Evolutionary conservation across 169 alveolate species (phyloP), one percentile per base, ranked within the genome.

Genomic region (Plasmodium vivax): DNA sequence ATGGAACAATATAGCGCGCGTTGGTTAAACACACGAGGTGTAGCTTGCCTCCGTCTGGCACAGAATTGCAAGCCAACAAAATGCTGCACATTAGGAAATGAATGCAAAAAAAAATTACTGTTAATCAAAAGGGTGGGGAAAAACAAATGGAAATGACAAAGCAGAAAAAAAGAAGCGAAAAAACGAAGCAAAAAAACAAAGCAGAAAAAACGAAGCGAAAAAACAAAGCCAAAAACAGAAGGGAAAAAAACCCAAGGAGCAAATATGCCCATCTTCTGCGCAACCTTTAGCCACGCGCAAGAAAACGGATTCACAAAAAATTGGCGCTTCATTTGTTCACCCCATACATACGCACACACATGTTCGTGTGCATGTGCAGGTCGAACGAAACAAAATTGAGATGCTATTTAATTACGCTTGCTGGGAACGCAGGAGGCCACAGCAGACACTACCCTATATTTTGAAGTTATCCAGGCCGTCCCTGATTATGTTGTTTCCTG

Each of bases 391-490:
- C 41, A 68, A 68, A 68, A 19, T 23, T n/a, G 38, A 68, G n/a
- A 19, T 68, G 77, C 77, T 68, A 68, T 68, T 68, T 68, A 68
- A 68, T 68, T 30, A 68, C 9, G 38, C 77, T 8, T 10, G 4
- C n/a, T 68, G 1, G 3, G 93, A 93, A 95, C 85, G 23, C 85
- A 94, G 83, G 83, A 71, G 54, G 74, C 93, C 72, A 47, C 62
- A 58, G 34, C 85, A 47, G 62, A 38, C 45, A 30, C 45, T 9
- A 41, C n/a, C 41, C 80, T 84, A 95, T 45, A 95, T 80, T 58
- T 95, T 95, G 79, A 95, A 95, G 72, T 95, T 95, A 62, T 94
- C 93, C 27, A 95, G 77, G 73, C 97, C 97, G 43, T 95, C 97
- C 71, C 95, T 90, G 54, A 95, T 95, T 71, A 95, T 95, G 74